These are phyloP conservation scores for Alternaria panax DNA, from an alignment of 2,329 filamentous ascomycete species.

Conservation along the genomic window DNA sequence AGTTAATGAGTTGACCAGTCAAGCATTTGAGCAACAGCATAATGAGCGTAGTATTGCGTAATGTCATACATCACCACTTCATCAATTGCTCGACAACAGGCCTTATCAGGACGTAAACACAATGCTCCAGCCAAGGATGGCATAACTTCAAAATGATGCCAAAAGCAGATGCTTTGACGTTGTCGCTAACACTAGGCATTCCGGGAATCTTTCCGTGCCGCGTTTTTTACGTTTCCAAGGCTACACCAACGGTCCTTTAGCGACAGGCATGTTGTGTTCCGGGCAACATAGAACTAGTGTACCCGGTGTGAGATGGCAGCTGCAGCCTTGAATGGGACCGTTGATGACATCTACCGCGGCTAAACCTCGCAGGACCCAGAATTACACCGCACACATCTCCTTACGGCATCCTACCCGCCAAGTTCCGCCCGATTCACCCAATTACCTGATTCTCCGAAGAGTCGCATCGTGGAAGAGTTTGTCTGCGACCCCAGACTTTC, in stretches of 20 bases:
- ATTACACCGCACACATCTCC: neutral
- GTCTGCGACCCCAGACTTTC: slow-evolving; percentile 18
- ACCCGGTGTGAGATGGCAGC: neutral
- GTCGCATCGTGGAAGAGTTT: slow-evolving; percentile 6
- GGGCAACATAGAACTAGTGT: neutral
- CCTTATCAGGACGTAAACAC: neutral
- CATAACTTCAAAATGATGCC: neutral
- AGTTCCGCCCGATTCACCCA: slow-evolving; percentile 1
- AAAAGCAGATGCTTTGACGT: neutral
- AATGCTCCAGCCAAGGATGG: neutral
- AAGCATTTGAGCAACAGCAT: slow-evolving; percentile 6
- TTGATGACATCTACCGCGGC: slow-evolving; percentile 6
- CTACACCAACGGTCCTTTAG: neutral
- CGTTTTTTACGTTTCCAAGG: neutral
- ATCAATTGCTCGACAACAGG: neutral
- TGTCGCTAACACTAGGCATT: neutral
- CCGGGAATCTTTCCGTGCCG: neutral
- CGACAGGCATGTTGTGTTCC: slow-evolving; percentile 2
- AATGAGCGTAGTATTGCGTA: slow-evolving; percentile 6
- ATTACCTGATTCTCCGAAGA: slow-evolving; percentile 16
- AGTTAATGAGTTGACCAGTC: slow-evolving; percentile 1
- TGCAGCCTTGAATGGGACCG: neutral
- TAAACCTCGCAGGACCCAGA: slow-evolving; percentile 3
- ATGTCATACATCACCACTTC: slow-evolving; percentile 5
- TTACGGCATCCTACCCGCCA: slow-evolving; percentile 4